Evolutionary conservation across 2,329 filamentous ascomycete genomes (phyloP), one percentile per base, ranked within the genome.

Genomic region (Aspergillus versicolor): DNA sequence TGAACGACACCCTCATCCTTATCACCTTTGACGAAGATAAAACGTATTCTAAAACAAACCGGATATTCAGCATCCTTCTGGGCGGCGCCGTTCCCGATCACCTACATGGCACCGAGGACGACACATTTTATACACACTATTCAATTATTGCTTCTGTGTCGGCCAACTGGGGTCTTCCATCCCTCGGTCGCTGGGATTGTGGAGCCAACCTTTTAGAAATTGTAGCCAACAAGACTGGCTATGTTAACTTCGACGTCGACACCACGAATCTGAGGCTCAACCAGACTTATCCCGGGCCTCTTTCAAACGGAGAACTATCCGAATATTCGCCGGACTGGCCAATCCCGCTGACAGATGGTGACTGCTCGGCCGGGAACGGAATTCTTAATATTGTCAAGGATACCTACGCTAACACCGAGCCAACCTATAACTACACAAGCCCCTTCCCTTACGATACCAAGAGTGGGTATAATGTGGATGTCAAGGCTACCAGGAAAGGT

Each of bases 1-100:
- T 88, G 84, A 77, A 89, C 49, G 84, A 89, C 67, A 92, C 89
- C 0, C 81, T 94, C 1, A 82, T 94, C 9, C 77, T 93, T 5
- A 73, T 94, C 58, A 92, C 86, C 9, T 94, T 91, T 67, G 91
- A 94, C 62, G 91, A 94, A 76, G 89, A 87, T 70, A 84, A 88
- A 65, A 85, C 82, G 9, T 91, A 92, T 74, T 73, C 79, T 5
- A 75, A 79, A 24, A 82, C 83, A 64, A 94, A 94, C 81, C 80
- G 81, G 41, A 82, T 94, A 52, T 83, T 90, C 58, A 84, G 79
- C 61, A 81, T 94, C 62, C 81, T 94, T 0, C 77, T 94, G 3
- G 91, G 90, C 15, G 89, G 89, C 57, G 87, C 86, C n/a, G 74
- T 95, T 2, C 88, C 89, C 11, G 52, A 77, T 4, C 52, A 82